phyloP scores from a whole-genome alignment of 805 yeast species.

The Candida piceae region DNA sequence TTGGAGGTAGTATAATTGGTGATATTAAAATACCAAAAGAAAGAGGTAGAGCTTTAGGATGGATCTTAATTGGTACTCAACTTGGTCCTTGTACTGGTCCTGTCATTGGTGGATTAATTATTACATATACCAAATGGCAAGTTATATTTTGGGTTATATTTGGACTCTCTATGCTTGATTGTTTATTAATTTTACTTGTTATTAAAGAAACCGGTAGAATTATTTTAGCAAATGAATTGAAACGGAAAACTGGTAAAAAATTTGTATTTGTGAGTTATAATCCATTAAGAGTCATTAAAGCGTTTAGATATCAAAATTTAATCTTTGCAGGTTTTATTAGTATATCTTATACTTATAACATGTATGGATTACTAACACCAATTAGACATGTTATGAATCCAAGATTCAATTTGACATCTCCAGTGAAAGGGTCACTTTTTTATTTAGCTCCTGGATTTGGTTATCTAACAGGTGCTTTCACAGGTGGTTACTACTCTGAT shows the following conservation, averaged over 20 bases:
- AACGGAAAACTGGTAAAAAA: conserved; percentile 27
- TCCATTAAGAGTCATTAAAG: conserved; percentile 40
- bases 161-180: conserved; percentile 37
- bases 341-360: conserved; percentile 40
- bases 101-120: conserved; percentile 47
- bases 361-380: conserved; percentile 51
- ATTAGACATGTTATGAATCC: conserved; percentile 54
- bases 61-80: conserved; percentile 46
- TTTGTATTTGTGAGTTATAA: conserved; percentile 40
- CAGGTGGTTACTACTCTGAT: conserved; percentile 54
- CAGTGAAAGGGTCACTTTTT: conserved; percentile 47
- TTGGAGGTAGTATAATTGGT: conserved; percentile 48
- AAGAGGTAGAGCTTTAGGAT: conserved; percentile 48
- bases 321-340: conserved; percentile 39
- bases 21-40: conserved; percentile 47
- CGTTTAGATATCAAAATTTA: conserved; percentile 40
- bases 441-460: conserved; percentile 58
- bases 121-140: conserved; percentile 49
- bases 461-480: conserved; percentile 41
- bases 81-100: conserved; percentile 52
- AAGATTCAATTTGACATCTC: conserved; percentile 42
- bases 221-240: conserved; percentile 26
- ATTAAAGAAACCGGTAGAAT: conserved; percentile 42
- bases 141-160: conserved; percentile 46
- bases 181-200: conserved; percentile 32